Conservation (phyloP, 148 eudicot genomes). For the Camellia sinensis region DNA sequence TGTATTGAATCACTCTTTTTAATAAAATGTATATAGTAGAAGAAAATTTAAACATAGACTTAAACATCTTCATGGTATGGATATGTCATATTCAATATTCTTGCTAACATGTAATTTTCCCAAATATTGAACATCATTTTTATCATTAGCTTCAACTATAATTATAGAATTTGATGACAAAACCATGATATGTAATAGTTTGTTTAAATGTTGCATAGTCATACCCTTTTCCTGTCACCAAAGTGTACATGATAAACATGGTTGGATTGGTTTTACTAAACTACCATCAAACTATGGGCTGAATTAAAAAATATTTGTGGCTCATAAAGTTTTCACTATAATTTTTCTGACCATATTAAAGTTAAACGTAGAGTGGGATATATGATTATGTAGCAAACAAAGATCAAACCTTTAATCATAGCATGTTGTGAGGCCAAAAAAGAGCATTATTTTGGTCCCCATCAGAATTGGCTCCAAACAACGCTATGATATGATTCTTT, state of each 20-base stretch:
- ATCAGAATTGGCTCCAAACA: neutral
- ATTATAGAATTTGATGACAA: neutral
- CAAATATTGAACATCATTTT: too few relatives aligned
- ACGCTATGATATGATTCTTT: neutral
- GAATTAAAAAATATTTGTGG: neutral
- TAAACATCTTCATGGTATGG: too few relatives aligned
- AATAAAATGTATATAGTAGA: too few relatives aligned
- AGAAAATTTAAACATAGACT: too few relatives aligned
- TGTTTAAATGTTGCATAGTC: neutral
- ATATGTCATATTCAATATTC: too few relatives aligned
- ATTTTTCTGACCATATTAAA: conserved; percentile 24
- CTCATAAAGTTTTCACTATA: conserved; percentile 6
- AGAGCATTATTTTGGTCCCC: neutral
- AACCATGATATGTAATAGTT: neutral
- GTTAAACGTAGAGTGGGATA: conserved; percentile 18
- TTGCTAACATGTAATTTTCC: too few relatives aligned
- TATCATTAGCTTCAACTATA: neutral
- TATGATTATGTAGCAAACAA: conserved; percentile 27
- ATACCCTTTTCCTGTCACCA: conserved; percentile 20
- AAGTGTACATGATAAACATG: conserved; percentile 18
- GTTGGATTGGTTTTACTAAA: neutral
- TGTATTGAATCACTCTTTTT: too few relatives aligned
- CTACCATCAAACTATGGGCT: neutral
- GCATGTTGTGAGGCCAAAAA: conserved; percentile 12
- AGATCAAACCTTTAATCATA: conserved; percentile 9